Percentiles rank a stretch among this genome's conserved stretches.
These are phyloP conservation scores for Cynara cardunculus DNA, from an alignment of 129 eudicot genomes.

Conservation along the genomic window DNA sequence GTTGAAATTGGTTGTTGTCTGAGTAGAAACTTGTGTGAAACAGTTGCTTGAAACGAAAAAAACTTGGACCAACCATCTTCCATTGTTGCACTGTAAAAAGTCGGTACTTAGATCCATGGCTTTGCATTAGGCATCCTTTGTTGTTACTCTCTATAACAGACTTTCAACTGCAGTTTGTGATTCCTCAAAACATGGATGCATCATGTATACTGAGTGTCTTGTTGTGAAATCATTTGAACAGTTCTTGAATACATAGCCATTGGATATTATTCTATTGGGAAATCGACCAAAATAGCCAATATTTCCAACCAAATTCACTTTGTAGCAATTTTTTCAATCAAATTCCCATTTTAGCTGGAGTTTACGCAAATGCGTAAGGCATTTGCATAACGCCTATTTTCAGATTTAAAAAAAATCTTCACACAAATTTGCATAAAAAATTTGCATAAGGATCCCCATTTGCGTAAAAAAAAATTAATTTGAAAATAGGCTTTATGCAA, in stretches of 20 bases:
- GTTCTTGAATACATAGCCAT: not conserved
- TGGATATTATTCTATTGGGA: not conserved
- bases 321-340: too few species aligned
- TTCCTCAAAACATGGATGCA: not conserved
- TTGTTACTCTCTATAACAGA: not conserved
- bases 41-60: not conserved
- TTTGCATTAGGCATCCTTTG: not conserved
- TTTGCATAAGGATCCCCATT: too few species aligned
- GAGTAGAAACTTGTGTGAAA: not conserved
- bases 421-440: too few species aligned
- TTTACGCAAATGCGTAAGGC: too few species aligned
- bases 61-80: not conserved
- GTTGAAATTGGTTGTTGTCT: not conserved
- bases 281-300: too few species aligned
- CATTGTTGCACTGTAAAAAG: not conserved
- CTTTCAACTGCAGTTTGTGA: not conserved
- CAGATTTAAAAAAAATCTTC: too few species aligned
- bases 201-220: not conserved
- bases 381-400: too few species aligned
- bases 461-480: too few species aligned
- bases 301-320: too few species aligned
- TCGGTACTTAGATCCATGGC: not conserved
- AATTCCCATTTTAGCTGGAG: too few species aligned
- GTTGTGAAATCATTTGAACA: slow-evolving; percentile 8
- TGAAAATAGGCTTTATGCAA: too few species aligned